A percentile compares a stretch with the other conserved stretches of the same genome.
Evolutionary conservation across 176 grass and related monocot genomes (phyloP).

Genomic region (Bromus sterilis): DNA sequence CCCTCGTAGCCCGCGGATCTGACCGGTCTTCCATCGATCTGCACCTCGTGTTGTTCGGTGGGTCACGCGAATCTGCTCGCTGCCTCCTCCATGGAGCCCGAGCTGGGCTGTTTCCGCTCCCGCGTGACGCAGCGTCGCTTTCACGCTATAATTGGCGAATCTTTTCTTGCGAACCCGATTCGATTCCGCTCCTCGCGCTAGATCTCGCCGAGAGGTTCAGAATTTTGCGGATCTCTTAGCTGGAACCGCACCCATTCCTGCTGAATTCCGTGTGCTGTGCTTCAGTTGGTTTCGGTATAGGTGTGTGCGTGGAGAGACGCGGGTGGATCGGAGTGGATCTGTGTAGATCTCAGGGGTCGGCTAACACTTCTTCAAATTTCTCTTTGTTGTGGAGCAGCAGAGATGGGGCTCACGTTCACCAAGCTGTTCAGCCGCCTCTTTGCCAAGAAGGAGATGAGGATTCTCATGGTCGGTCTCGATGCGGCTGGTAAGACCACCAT

Average conservation of each 20-base stretch:
- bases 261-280: not conserved
- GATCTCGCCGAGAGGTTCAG: not conserved
- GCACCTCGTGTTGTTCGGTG: not conserved
- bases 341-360: not conserved
- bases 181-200: not conserved
- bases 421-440: slow-evolving; percentile 86
- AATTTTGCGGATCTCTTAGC: slow-evolving; percentile 4
- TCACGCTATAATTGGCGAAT: not conserved
- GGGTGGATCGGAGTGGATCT: not conserved
- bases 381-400: slow-evolving; percentile 14
- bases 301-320: not conserved
- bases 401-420: slow-evolving; percentile 75
- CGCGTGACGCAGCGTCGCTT: not conserved
- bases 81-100: not conserved
- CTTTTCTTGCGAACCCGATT: slow-evolving; percentile 21
- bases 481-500: slow-evolving; percentile 92
- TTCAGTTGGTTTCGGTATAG: not conserved
- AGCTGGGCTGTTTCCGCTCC: not conserved
- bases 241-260: not conserved
- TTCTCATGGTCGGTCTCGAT: slow-evolving; percentile 81
- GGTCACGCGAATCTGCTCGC: not conserved
- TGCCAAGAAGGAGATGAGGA: slow-evolving; percentile 93
- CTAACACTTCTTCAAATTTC: not conserved
- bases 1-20: slow-evolving; percentile 19
- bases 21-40: not conserved